Percentiles rank a stretch among this genome's conserved stretches.
These are phyloP conservation scores for Russula ochroleuca DNA, from an alignment of 768 basidiomycete species.

Conservation along the genomic window DNA sequence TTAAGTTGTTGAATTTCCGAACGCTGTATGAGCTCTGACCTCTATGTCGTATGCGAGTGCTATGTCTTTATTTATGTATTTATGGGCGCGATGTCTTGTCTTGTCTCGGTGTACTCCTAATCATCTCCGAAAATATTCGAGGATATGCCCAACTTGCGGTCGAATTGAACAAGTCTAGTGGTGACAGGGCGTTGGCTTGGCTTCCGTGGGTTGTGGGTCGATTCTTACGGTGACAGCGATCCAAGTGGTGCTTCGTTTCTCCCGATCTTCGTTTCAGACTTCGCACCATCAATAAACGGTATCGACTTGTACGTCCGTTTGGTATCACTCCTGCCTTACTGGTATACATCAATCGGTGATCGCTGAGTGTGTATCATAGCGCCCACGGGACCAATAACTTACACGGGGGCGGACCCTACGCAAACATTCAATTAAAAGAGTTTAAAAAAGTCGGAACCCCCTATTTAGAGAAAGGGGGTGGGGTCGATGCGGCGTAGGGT, in stretches of 20 bases:
- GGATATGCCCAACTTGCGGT: neutral
- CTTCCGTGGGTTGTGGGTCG: neutral
- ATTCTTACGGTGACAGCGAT: too few relatives aligned
- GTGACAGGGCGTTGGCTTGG: neutral
- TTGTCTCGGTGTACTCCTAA: slow-evolving; percentile 21
- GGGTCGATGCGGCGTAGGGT: too few relatives aligned
- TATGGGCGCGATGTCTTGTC: slow-evolving; percentile 18
- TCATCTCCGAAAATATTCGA: slow-evolving; percentile 2
- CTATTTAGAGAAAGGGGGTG: too few relatives aligned
- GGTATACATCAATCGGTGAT: slow-evolving; percentile 8
- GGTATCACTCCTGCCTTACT: neutral
- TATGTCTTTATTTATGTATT: slow-evolving; percentile 27
- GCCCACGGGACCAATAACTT: too few relatives aligned
- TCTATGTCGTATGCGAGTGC: slow-evolving; percentile 13
- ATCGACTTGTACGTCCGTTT: neutral
- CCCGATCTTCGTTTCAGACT: neutral
- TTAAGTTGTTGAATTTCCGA: slow-evolving; percentile 8
- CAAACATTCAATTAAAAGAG: neutral
- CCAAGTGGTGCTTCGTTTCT: neutral
- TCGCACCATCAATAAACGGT: too few relatives aligned
- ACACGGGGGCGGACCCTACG: neutral
- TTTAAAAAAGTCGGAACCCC: too few relatives aligned
- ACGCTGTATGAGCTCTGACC: slow-evolving; percentile 10
- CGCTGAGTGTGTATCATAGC: neutral
- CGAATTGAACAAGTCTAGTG: neutral